Percentiles rank a stretch among this genome's conserved stretches.
phyloP scores from a whole-genome alignment of 176 grass and related monocot species.

The Zea luxurians region DNA sequence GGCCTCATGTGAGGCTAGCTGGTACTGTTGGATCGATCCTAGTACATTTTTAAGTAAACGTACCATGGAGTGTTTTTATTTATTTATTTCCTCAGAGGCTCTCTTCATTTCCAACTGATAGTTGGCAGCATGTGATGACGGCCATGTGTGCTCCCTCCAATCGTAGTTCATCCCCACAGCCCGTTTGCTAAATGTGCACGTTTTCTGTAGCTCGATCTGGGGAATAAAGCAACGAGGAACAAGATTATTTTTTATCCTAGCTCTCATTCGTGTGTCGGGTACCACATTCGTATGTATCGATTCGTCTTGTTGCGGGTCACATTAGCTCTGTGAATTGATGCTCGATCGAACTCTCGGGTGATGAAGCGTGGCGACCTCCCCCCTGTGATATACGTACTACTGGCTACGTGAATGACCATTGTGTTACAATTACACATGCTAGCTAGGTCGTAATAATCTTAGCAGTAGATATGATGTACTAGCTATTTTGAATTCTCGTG shows the following conservation, averaged over 20 bases:
- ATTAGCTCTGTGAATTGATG: not conserved
- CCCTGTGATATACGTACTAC: too few species aligned
- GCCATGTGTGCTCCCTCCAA: slow-evolving; percentile 33
- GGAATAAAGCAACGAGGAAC: not conserved
- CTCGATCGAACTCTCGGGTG: not conserved
- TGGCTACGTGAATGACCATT: too few species aligned
- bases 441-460: too few species aligned
- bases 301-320: not conserved
- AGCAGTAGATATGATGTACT: too few species aligned
- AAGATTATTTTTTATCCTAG: not conserved
- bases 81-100: not conserved
- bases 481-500: too few species aligned
- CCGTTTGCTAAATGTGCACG: slow-evolving; percentile 19
- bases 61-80: slow-evolving; percentile 9
- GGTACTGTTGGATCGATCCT: slow-evolving; percentile 29
- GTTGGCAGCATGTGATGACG: not conserved
- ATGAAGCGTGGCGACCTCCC: too few species aligned
- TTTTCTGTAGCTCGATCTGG: slow-evolving; percentile 20
- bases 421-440: too few species aligned
- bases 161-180: not conserved
- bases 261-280: slow-evolving; percentile 23
- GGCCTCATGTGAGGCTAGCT: slow-evolving; percentile 25
- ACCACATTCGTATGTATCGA: not conserved
- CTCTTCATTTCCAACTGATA: slow-evolving; percentile 12
- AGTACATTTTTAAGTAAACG: not conserved